phyloP scores from a whole-genome alignment of 306 rosid species.

The Castanea crenata region DNA sequence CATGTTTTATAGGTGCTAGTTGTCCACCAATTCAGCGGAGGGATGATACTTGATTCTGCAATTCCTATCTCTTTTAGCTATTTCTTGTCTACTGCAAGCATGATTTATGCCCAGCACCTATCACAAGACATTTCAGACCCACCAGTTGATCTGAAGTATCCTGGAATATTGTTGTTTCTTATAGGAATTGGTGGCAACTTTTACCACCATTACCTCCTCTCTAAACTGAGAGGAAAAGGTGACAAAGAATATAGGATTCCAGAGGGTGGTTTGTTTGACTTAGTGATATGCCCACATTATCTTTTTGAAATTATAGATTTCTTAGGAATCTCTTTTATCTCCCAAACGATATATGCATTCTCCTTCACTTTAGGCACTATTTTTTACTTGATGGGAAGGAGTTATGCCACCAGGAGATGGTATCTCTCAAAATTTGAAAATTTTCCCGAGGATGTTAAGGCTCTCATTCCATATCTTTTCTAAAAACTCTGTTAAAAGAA shows the following conservation, averaged over 20 bases:
- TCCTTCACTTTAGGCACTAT: constrained; percentile 45
- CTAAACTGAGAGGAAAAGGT: constrained; percentile 54
- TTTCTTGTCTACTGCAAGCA: constrained; percentile 34
- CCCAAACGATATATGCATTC: constrained; percentile 56
- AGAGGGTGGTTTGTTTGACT: constrained; percentile 69
- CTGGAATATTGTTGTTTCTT: constrained; percentile 52
- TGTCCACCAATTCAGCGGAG: constrained; percentile 79
- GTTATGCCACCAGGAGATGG: constrained; percentile 72
- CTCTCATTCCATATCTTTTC: constrained; percentile 61
- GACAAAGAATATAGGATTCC: constrained; percentile 74
- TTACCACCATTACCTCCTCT: constrained; percentile 73
- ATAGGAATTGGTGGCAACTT: constrained; percentile 72
- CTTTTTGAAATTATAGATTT: constrained; percentile 64
- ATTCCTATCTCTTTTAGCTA: constrained; percentile 55
- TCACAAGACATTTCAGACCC: constrained; percentile 57
- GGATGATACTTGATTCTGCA: constrained; percentile 44
- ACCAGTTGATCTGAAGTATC: constrained; percentile 38
- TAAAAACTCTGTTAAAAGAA: constrained; percentile 8
- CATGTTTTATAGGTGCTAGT: constrained; percentile 50
- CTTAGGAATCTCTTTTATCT: constrained; percentile 21
- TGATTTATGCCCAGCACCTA: constrained; percentile 61
- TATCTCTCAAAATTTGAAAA: constrained; percentile 70
- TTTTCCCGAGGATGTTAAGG: constrained; percentile 64
- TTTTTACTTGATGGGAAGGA: constrained; percentile 66
- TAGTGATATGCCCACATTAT: constrained; percentile 76